Base-by-base conservation (phyloP, 2,329 filamentous ascomycete species). In the Aspergillus clavatus region DNA sequence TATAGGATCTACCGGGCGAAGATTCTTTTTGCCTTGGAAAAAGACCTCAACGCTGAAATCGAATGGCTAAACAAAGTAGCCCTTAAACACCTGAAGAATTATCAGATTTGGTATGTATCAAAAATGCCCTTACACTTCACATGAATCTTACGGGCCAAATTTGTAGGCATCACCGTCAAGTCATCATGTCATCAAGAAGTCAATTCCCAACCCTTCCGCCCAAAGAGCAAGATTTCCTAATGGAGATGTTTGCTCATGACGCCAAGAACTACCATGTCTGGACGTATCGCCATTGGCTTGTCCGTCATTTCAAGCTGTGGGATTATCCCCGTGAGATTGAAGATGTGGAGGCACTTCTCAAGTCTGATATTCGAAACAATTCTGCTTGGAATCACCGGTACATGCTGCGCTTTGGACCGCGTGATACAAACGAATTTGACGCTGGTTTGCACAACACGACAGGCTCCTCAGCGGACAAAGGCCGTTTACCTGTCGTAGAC, bases 191-290 rank as follows among this genome's bases (percentile, higher is more conserved):
- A 50, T 82, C 63, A 46, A 50, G 50, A 43, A 44, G 50, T 6
- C 54, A 74, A 56, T 76, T 75, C 46, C 72, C 80, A 11, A 73
- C 64, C 14, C 76, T 88, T 42, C 81, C 80, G 8, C 65, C 74
- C 3, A 80, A 79, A 3, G 93, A 98, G 70, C 75, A 78, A 16
- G 76, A 75, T 11, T 97, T 97, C 66, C 79, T 96, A 48, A 78
- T 77, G 47, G 70, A 77, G 38, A 97, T 98, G 80, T 83, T 98
- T 43, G 79, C 77, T 31, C 78, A 86, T 57, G 93, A 98, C 65
- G 81, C 86, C 40, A 98, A 98, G 72, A 98, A 98, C 73, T 97
- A 98, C 67, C 93, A 98, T 65, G 93, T 97, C 38, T 98, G 93
- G 93, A 89, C 84, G 44, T 98, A 97, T 72, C 79, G 93, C 47